phyloP scores from a whole-genome alignment of 2,329 filamentous ascomycete genomes.

The Camillea tinctor region DNA sequence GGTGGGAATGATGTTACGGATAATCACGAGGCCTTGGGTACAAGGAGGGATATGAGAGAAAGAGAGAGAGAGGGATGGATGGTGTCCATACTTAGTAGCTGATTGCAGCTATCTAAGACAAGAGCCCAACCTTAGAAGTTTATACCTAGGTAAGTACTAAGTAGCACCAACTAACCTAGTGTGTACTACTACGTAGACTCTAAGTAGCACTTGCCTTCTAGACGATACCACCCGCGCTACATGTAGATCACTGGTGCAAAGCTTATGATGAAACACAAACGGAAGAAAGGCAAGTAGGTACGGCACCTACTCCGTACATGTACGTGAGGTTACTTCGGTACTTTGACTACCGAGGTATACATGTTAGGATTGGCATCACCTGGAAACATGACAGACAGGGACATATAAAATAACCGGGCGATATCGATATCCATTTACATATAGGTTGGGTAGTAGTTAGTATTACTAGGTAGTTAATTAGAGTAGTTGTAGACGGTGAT shows the following conservation, averaged over 20 bases:
- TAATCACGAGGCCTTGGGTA: background rate
- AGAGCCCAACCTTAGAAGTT: background rate
- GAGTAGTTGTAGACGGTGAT: too few relatives aligned
- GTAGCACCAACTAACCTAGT: background rate
- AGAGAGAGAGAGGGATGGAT: background rate
- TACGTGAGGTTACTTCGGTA: background rate
- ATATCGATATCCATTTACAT: too few relatives aligned
- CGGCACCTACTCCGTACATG: background rate
- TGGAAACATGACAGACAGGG: too few relatives aligned
- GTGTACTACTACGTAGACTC: too few relatives aligned
- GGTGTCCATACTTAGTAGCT: too few relatives aligned
- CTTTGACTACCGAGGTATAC: too few relatives aligned
- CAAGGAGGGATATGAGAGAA: background rate
- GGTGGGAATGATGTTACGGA: background rate
- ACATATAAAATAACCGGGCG: too few relatives aligned
- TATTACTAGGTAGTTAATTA: too few relatives aligned
- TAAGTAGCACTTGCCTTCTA: background rate
- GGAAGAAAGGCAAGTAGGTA: background rate
- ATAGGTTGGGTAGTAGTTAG: too few relatives aligned
- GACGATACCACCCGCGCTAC: constrained; percentile 10
- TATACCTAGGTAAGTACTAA: background rate
- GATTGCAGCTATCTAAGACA: background rate
- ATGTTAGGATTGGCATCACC: too few relatives aligned
- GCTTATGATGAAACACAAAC: background rate
- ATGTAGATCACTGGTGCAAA: background rate